Percentiles rank a stretch among this genome's conserved stretches.
Conservation (phyloP, 768 basidiomycete species). For the Steccherinum ochraceum region DNA sequence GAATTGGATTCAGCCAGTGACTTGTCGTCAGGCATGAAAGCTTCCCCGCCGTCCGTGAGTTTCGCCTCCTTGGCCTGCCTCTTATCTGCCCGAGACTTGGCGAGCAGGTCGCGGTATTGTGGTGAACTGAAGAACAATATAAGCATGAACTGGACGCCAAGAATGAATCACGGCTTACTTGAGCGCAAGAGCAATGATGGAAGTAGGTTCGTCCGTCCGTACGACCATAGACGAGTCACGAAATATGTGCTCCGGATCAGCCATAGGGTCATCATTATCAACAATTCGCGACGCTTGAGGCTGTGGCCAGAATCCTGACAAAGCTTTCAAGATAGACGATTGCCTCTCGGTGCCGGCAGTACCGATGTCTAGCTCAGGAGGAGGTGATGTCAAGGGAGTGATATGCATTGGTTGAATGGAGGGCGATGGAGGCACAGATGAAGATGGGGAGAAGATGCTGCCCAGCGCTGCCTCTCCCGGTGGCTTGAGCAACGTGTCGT, state of each 20-base stretch:
- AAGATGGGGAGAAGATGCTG: conserved; percentile 8
- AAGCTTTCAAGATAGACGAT: conserved; percentile 71
- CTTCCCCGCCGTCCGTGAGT: conserved; percentile 64
- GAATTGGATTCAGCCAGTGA: conserved; percentile 80
- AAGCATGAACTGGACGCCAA: conserved; percentile 6
- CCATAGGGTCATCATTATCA: conserved; percentile 60
- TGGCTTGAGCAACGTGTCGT: conserved; percentile 9
- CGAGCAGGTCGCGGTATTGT: conserved; percentile 74
- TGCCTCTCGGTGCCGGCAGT: conserved; percentile 48
- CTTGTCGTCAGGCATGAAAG: conserved; percentile 88
- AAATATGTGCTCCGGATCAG: conserved; percentile 89
- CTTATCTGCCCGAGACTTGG: conserved; percentile 73
- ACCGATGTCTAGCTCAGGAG: conserved; percentile 46
- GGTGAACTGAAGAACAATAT: conserved; percentile 51
- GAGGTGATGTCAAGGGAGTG: conserved; percentile 19
- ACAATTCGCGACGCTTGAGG: conserved; percentile 38
- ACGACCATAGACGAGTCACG: conserved; percentile 93
- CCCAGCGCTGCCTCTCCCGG: background rate
- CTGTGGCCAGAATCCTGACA: conserved; percentile 79
- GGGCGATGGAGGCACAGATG: conserved; percentile 55
- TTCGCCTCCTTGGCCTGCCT: conserved; percentile 52
- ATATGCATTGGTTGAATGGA: conserved; percentile 14
- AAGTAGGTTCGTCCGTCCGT: conserved; percentile 94
- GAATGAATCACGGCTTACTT: conserved; percentile 46
- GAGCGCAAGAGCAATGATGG: conserved; percentile 91